These are phyloP conservation scores for Hemerocallis citrina DNA, from an alignment of 106 monocot genomes.

Conservation along the genomic window DNA sequence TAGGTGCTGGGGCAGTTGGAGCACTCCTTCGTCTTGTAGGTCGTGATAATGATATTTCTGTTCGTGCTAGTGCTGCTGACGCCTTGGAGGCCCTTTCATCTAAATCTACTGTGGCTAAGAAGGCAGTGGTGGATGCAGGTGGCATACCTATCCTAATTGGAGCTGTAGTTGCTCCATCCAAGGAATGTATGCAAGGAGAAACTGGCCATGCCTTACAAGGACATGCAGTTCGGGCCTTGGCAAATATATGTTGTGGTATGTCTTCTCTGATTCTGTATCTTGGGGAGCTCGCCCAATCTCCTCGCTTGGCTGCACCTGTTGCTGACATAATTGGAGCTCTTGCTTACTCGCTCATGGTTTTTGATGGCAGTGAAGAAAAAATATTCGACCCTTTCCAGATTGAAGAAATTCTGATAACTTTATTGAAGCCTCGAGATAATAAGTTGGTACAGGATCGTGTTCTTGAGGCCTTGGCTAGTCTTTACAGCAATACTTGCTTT, in stretches of 20 bases:
- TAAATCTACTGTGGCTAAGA: constrained; percentile 59
- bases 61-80: constrained; percentile 75
- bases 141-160: constrained; percentile 64
- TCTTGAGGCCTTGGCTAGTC: constrained; percentile 71
- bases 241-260: constrained; percentile 74
- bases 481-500: constrained; percentile 47
- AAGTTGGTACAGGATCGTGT: constrained; percentile 66
- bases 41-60: constrained; percentile 60
- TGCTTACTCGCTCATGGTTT: constrained; percentile 72
- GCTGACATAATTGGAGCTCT: constrained; percentile 67
- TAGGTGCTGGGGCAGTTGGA: constrained; percentile 52
- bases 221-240: constrained; percentile 50
- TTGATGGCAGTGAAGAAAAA: constrained; percentile 41
- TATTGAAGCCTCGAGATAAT: constrained; percentile 42
- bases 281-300: constrained; percentile 37
- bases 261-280: constrained; percentile 58
- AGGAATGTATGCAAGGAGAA: constrained; percentile 74
- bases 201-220: constrained; percentile 51
- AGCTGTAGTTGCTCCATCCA: constrained; percentile 62
- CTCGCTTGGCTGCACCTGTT: constrained; percentile 37
- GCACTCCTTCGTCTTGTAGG: constrained; percentile 48
- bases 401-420: constrained; percentile 46
- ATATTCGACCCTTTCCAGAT: constrained; percentile 38
- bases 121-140: constrained; percentile 60
- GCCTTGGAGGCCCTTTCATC: constrained; percentile 68